Conservation (phyloP, 73 alveolate genomes). For the Urostyla sp. region DNA sequence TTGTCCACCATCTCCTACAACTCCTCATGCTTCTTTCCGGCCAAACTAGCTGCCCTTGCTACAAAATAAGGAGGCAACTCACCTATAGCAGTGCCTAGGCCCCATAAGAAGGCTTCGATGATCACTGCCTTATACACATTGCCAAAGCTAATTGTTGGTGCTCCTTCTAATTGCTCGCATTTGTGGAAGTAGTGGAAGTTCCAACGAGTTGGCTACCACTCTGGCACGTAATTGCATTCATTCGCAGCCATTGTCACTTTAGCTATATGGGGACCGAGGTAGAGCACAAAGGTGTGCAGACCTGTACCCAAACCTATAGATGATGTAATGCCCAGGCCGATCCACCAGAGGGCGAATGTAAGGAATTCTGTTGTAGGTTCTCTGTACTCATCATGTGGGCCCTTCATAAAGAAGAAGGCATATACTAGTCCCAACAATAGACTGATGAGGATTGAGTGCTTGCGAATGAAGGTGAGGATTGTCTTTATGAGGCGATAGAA, state of each 20-base stretch:
- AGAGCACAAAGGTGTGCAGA: slow-evolving; percentile 89
- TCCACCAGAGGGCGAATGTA: slow-evolving; percentile 80
- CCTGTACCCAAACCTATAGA: slow-evolving; percentile 97
- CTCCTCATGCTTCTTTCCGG: slow-evolving; percentile 77
- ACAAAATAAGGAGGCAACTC: slow-evolving; percentile 94
- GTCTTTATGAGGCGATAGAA: background rate
- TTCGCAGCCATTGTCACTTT: slow-evolving; percentile 85
- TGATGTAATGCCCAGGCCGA: slow-evolving; percentile 86
- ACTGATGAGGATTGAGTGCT: slow-evolving; percentile 28
- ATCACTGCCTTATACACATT: slow-evolving; percentile 73
- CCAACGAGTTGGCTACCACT: slow-evolving; percentile 79
- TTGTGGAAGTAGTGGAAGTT: slow-evolving; percentile 63
- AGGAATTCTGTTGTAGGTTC: slow-evolving; percentile 54
- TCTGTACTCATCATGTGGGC: slow-evolving; percentile 67
- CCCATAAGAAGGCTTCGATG: slow-evolving; percentile 89
- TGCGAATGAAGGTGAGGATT: background rate
- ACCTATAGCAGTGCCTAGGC: slow-evolving; percentile 93
- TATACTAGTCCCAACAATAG: background rate
- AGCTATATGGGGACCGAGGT: slow-evolving; percentile 93
- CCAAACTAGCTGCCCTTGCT: slow-evolving; percentile 79
- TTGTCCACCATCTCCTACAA: slow-evolving; percentile 78
- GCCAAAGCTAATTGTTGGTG: slow-evolving; percentile 51
- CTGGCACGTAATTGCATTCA: slow-evolving; percentile 85
- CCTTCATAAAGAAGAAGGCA: slow-evolving; percentile 38
- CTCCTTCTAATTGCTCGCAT: slow-evolving; percentile 70